Base-by-base conservation (phyloP, 306 rosid species). In the Trifolium pratense region DNA sequence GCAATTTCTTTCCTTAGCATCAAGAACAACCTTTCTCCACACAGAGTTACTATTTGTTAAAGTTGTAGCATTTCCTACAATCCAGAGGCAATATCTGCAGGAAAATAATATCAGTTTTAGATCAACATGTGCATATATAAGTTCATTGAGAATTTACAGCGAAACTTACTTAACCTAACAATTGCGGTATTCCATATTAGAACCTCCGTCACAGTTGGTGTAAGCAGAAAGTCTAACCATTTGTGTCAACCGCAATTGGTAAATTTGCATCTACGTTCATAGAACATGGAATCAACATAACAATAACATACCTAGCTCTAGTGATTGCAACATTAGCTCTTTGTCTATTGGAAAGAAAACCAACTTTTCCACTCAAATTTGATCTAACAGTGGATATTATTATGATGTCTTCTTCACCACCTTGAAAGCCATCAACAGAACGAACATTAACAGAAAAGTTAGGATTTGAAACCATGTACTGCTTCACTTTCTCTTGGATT, bases 401-500 rank as follows among this genome's bases (percentile, higher is more conserved):
- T 9, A 87, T 89, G 3, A 89, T 83, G 53, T 89, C 96, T 57
- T 89, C 86, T 56, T 89, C 92, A 13, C 90, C 89, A 6, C 92
- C 96, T 89, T 89, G 96, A 84, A 89, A 87, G 1, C 90, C 92
- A 80, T 87, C 96, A n/a, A 89, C 83, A n/a, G 90, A 78, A 14
- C 87, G 89, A 55, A 87, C 89, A 61, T 71, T 86, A 17, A 85
- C 77, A 20, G 74, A 76, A 73, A 87, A 89, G 15, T 63, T 31
- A 5, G 71, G 7, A 45, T 71, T 48, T 6, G 9, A 36, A 21
- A 82, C 34, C 39, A 36, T 36, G 39, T 36, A 7, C 39, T 48
- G 36, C 81, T 71, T 69, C n/a, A 89, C 43, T 36, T 69, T 79
- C 71, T 89, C 62, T 46, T 84, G 68, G 79, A 89, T 86, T 66